These are phyloP conservation scores for Rhexocercosporidium sp. DNA, from an alignment of 2,329 filamentous ascomycete species.

Conservation along the genomic window DNA sequence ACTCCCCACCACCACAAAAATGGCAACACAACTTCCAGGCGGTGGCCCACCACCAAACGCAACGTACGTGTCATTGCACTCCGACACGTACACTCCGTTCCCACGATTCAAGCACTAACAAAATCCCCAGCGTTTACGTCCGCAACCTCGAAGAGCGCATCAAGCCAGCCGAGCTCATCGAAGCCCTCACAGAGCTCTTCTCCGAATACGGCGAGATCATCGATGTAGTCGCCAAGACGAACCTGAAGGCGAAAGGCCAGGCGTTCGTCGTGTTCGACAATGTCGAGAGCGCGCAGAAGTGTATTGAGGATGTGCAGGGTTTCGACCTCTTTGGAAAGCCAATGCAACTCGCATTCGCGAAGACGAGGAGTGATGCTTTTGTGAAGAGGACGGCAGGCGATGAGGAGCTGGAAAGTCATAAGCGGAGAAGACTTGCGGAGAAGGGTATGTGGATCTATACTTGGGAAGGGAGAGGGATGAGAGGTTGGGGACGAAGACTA, in stretches of 20 bases:
- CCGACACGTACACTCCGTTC: constrained; percentile 56
- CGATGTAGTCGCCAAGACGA: constrained; percentile 87
- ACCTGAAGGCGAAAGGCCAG: constrained; percentile 91
- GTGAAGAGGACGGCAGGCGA: constrained; percentile 74
- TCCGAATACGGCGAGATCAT: constrained; percentile 85
- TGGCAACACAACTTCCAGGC: constrained; percentile 13
- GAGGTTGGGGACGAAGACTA: background rate
- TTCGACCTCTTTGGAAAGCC: constrained; percentile 93
- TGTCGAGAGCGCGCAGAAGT: constrained; percentile 76
- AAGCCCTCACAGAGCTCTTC: constrained; percentile 78
- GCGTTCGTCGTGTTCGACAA: constrained; percentile 92
- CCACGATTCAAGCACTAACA: constrained; percentile 23
- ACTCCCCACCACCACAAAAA: constrained; percentile 27
- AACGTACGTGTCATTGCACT: constrained; percentile 79
- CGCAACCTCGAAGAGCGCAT: constrained; percentile 93
- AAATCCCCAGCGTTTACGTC: constrained; percentile 61
- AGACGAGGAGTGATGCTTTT: constrained; percentile 84
- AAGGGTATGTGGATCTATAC: constrained; percentile 66
- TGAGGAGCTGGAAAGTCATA: constrained; percentile 87
- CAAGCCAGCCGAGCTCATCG: constrained; percentile 77
- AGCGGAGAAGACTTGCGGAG: constrained; percentile 81
- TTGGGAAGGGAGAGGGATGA: background rate
- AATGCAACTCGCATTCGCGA: constrained; percentile 83
- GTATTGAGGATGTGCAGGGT: constrained; percentile 87
- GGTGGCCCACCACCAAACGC: constrained; percentile 52